These are phyloP conservation scores for Trifolium dubium DNA, from an alignment of 306 rosid species.

Conservation along the genomic window DNA sequence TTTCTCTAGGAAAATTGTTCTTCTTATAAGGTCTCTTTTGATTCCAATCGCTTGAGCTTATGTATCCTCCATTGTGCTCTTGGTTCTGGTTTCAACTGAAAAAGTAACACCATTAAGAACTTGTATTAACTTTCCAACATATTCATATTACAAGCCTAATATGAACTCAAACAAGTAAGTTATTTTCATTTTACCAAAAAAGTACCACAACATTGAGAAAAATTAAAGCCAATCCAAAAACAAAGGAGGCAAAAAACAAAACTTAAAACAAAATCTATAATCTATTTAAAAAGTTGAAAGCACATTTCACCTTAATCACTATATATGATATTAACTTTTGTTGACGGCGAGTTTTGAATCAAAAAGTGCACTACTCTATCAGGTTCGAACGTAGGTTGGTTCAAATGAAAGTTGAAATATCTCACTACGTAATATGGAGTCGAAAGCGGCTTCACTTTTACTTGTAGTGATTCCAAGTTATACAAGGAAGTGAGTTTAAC, in stretches of 20 bases:
- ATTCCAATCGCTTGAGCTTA: not conserved
- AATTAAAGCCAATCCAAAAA: not conserved
- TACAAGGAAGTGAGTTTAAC: not conserved
- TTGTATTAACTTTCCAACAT: not conserved
- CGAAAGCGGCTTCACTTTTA: too few relatives aligned
- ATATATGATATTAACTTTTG: not conserved
- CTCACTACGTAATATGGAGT: too few relatives aligned
- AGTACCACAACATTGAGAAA: too few relatives aligned
- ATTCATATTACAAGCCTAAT: not conserved
- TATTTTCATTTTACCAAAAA: not conserved
- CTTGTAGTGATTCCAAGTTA: not conserved
- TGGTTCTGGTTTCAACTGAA: not conserved
- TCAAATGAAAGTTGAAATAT: not conserved
- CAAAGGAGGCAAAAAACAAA: too few relatives aligned
- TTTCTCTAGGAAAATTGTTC: not conserved
- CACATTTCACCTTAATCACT: not conserved
- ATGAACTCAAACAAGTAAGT: not conserved
- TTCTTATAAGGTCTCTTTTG: not conserved
- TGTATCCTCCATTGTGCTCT: not conserved
- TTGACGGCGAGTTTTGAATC: not conserved
- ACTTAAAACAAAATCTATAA: too few relatives aligned
- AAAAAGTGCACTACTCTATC: not conserved
- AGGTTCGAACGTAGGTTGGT: not conserved
- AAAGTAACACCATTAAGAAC: not conserved
- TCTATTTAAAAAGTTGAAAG: not conserved